phyloP scores from a whole-genome alignment of 2,329 filamentous ascomycete genomes.

The Huntiella bhutanensis region DNA sequence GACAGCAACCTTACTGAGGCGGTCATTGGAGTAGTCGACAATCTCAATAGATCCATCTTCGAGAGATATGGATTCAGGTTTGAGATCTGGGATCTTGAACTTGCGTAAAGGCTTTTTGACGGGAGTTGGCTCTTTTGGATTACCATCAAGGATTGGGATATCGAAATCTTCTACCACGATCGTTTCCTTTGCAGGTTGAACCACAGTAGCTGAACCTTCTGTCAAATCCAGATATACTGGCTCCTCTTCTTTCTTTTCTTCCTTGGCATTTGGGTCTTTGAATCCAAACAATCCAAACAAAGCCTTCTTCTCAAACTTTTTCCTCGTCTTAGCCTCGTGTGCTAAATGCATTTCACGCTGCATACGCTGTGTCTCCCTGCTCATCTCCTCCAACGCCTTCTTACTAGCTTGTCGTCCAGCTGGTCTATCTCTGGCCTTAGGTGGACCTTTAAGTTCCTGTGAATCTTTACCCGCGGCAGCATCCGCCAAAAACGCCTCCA shows the following conservation, averaged over 20 bases:
- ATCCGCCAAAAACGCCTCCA: conserved; percentile 14
- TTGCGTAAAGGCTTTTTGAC: conserved; percentile 13
- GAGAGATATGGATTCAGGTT: conserved; percentile 15
- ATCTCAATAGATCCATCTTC: conserved; percentile 45
- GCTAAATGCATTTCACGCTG: conserved; percentile 76
- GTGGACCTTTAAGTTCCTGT: conserved; percentile 43
- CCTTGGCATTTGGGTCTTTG: conserved; percentile 23
- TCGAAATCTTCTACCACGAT: background rate
- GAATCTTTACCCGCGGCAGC: conserved; percentile 26
- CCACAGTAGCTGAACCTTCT: conserved; percentile 12
- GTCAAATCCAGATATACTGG: conserved; percentile 13
- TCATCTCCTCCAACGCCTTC: conserved; percentile 88
- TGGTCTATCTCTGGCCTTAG: conserved; percentile 48
- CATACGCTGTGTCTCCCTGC: conserved; percentile 81
- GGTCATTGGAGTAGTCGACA: conserved; percentile 25
- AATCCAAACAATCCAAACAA: conserved; percentile 76
- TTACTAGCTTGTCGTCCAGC: conserved; percentile 77
- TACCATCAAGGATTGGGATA: conserved; percentile 1
- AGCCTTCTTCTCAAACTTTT: conserved; percentile 69
- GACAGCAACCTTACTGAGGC: conserved; percentile 14
- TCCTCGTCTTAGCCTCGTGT: conserved; percentile 77
- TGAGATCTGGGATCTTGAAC: conserved; percentile 16
- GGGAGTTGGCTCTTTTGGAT: conserved; percentile 14
- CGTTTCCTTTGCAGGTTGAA: conserved; percentile 15
- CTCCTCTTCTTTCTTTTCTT: conserved; percentile 15